Evolutionary conservation across 805 yeast species (phyloP).

Genomic region (Sugiyamaella chiloensis): DNA sequence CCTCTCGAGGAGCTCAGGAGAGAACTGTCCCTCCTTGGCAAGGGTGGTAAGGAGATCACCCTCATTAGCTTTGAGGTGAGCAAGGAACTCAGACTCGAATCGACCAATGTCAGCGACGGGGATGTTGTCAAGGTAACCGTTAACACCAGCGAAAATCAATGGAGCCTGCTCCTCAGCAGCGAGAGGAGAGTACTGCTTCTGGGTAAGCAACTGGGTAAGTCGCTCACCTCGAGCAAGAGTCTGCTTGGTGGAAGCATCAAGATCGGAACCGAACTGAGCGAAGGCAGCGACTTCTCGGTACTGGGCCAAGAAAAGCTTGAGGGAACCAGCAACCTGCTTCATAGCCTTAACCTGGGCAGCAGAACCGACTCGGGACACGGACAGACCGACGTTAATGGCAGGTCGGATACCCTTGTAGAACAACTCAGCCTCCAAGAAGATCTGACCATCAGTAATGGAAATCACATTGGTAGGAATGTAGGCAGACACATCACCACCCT

Average conservation of each 20-base stretch:
- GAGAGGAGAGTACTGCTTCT: constrained; percentile 94
- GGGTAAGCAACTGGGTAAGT: constrained; percentile 97
- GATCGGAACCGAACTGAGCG: constrained; percentile 99
- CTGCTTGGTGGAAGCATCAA: constrained; percentile 99
- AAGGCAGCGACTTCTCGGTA: constrained; percentile 99
- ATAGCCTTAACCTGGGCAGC: constrained; percentile 99
- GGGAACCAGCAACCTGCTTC: constrained; percentile 99
- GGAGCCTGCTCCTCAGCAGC: constrained; percentile 99
- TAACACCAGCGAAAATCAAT: constrained; percentile 98
- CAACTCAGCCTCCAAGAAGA: constrained; percentile 98
- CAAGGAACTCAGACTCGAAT: constrained; percentile 89
- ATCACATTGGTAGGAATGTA: constrained; percentile 97
- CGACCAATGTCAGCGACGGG: constrained; percentile 83
- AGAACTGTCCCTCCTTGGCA: constrained; percentile 83
- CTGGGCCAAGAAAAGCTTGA: constrained; percentile 99
- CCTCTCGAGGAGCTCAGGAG: constrained; percentile 80
- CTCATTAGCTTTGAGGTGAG: constrained; percentile 90
- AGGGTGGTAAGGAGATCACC: constrained; percentile 78
- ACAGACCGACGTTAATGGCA: constrained; percentile 99
- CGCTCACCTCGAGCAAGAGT: constrained; percentile 99
- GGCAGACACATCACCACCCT: constrained; percentile 99
- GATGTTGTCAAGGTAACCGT: constrained; percentile 92
- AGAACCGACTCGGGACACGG: constrained; percentile 99
- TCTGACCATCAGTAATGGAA: constrained; percentile 97
- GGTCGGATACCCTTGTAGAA: constrained; percentile 99